Evolutionary conservation across 1,139 yeast genomes (phyloP).

Genomic region (Saccharomyces hybrid): DNA sequence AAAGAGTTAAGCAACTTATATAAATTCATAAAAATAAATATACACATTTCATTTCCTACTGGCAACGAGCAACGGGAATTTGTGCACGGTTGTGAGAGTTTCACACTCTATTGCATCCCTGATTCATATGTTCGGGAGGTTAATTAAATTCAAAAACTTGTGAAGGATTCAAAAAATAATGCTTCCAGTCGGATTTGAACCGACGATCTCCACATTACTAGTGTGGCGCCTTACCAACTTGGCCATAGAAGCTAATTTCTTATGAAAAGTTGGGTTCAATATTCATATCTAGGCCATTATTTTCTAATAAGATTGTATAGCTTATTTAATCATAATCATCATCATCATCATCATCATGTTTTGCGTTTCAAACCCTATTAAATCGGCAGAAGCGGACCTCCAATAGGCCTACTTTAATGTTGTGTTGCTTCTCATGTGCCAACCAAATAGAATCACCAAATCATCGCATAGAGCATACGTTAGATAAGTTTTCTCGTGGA

Average conservation of each 20-base stretch:
- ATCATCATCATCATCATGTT: too few species aligned
- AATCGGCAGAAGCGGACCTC: too few species aligned
- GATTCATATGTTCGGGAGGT: not conserved
- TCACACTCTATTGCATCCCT: not conserved
- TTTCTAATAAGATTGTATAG: too few species aligned
- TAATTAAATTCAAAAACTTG: not conserved
- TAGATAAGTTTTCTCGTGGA: too few species aligned
- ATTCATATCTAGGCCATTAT: too few species aligned
- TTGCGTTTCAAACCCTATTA: too few species aligned
- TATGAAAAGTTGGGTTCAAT: not conserved
- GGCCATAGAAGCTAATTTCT: conserved; percentile 19
- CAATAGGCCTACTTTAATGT: too few species aligned
- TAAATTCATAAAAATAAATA: not conserved
- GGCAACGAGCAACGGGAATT: not conserved
- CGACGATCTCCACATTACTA: conserved; percentile 23
- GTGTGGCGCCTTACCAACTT: conserved; percentile 25
- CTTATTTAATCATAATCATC: too few species aligned
- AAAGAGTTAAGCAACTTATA: not conserved
- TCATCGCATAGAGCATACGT: too few species aligned
- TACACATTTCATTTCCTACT: not conserved
- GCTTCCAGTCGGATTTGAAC: conserved; percentile 21
- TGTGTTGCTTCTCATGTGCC: too few species aligned
- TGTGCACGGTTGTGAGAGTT: too few species aligned
- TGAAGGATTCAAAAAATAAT: conserved; percentile 1
- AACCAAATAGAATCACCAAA: too few species aligned